Evolutionary conservation across 306 rosid species (phyloP), one percentile per base, ranked within the genome.

Genomic region (Luffa aegyptiaca): DNA sequence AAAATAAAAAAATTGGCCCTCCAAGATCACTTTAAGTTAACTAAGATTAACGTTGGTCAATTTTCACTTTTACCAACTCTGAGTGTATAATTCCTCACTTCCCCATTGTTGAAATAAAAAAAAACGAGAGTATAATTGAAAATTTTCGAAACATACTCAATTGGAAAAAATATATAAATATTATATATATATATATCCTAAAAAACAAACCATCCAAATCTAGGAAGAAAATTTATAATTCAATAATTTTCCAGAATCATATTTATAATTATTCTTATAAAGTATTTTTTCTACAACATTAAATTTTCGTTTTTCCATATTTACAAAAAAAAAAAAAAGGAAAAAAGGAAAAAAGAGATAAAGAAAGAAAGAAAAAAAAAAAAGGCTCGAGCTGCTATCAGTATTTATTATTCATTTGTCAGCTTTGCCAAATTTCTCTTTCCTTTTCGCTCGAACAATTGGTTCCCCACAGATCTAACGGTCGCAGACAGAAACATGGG

Each of bases 391-490:
- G 57, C 1, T 45, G 39, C 12, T 46, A 11, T 73, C 57, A 49
- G 12, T 48, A 33, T 74, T 49, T 51, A 74, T 74, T 51, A 74
- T 74, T 17, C 8, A 4, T 51, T 51, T 74, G 62, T 33, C 81
- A 65, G 21, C 31, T 58, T 76, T 55, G n/a, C 18, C 69, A 33
- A 0, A 36, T 2, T 51, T 51, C 62, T 74, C 41, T 74, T 74
- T 74, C 62, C 35, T 33, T 74, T 51, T 39, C 21, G 46, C 78
- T 31, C 21, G 42, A 26, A 26, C 46, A 5, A 55, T 41, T 76
- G 41, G 52, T 16, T 55, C 69, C 49, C 9, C 55, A 26, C 69
- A n/a, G 78, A 74, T 76, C 53, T 20, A 76, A 76, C 80, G 80
- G 80, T 76, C 46, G 10, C 39, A 5, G 20, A 57, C 80, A 57